Evolutionary conservation across 2,329 filamentous ascomycete species (phyloP).

Genomic region (Hymenoscyphus occultus): DNA sequence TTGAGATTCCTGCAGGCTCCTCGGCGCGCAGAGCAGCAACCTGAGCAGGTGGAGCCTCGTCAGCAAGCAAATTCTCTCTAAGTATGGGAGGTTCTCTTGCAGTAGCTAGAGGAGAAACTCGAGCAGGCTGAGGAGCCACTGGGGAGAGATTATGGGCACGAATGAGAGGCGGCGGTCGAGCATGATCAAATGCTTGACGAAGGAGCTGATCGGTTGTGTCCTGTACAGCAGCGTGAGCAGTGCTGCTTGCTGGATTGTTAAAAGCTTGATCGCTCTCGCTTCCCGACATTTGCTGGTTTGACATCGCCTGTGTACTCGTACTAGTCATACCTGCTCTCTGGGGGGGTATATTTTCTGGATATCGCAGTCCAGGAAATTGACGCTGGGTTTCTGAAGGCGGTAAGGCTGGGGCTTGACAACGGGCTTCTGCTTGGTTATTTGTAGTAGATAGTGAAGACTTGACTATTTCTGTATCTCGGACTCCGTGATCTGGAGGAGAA

Average conservation of each 20-base stretch:
- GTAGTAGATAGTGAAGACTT: constrained; percentile 33
- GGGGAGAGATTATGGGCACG: constrained; percentile 71
- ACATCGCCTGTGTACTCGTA: neutral
- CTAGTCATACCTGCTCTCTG: neutral
- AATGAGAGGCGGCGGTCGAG: constrained; percentile 58
- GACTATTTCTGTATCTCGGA: constrained; percentile 26
- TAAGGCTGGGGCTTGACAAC: constrained; percentile 20
- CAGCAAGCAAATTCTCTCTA: constrained; percentile 26
- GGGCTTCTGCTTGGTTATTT: constrained; percentile 31
- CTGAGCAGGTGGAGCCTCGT: constrained; percentile 46
- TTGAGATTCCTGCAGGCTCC: constrained; percentile 45
- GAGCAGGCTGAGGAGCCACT: constrained; percentile 71
- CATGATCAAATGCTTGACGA: constrained; percentile 42
- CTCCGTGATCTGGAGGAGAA: constrained; percentile 25
- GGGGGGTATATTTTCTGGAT: neutral
- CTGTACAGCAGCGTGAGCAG: constrained; percentile 38
- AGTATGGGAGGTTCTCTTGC: constrained; percentile 38
- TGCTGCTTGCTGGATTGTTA: constrained; percentile 30
- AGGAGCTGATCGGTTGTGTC: constrained; percentile 38
- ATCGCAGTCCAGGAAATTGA: constrained; percentile 2
- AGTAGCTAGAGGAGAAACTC: constrained; percentile 58
- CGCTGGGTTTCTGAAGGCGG: constrained; percentile 6
- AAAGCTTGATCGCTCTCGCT: neutral
- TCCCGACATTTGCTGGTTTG: constrained; percentile 10
- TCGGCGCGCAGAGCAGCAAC: constrained; percentile 54